Conservation (phyloP, 345 rosid genomes). For the Pugionium cornutum region DNA sequence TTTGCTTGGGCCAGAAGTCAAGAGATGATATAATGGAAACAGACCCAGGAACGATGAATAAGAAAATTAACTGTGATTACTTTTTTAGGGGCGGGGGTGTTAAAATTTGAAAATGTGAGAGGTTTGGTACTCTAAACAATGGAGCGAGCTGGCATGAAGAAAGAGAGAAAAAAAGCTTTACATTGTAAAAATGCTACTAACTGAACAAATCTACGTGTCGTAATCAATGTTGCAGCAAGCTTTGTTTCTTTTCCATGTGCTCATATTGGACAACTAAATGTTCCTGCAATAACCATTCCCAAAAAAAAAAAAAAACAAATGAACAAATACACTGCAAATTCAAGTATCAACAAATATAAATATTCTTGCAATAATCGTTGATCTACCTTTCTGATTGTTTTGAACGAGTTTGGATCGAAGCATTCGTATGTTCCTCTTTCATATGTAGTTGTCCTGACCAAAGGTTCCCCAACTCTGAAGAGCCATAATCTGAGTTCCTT, state of each 20-base stretch:
- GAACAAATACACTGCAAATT: background rate
- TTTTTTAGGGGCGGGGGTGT: constrained; percentile 19
- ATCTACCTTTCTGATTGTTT: constrained; percentile 74
- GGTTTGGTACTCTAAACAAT: constrained; percentile 33
- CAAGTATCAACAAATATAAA: background rate
- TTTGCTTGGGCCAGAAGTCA: constrained; percentile 12
- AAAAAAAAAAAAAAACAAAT: no score
- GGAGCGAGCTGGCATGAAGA: constrained; percentile 24
- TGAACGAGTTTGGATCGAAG: constrained; percentile 76
- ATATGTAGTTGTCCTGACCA: constrained; percentile 63
- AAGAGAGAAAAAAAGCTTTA: constrained; percentile 48
- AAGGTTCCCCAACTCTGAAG: constrained; percentile 80
- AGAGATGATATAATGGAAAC: background rate
- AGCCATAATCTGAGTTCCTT: constrained; percentile 82
- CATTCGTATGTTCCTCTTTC: constrained; percentile 93
- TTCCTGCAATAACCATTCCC: constrained; percentile 57
- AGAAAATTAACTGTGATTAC: constrained; percentile 20
- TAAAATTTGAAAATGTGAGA: constrained; percentile 32
- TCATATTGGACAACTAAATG: constrained; percentile 74
- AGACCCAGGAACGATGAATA: background rate
- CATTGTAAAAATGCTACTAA: constrained; percentile 48
- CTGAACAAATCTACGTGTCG: constrained; percentile 39
- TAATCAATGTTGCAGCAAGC: constrained; percentile 67
- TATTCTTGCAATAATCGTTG: background rate
- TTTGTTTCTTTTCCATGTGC: constrained; percentile 84